Evolutionary conservation across 495 filamentous ascomycete genomes (phyloP).

Genomic region (Hypoxylon trugodes): DNA sequence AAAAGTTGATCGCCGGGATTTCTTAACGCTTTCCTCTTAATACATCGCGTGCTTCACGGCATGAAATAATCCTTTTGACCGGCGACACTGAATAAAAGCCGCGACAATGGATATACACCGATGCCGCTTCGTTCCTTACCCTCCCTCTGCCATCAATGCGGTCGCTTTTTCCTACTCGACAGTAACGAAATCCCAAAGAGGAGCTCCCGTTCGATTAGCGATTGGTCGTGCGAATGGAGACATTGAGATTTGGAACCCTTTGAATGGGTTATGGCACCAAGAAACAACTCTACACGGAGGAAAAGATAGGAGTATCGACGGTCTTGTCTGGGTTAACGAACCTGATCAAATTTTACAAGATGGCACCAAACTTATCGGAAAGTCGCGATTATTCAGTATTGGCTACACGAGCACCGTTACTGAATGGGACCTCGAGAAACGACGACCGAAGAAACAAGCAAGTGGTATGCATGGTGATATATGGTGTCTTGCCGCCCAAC

Average conservation of each 20-base stretch:
- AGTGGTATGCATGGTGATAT: constrained; percentile 95
- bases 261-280: constrained; percentile 85
- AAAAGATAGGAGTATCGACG: constrained; percentile 86
- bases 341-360: constrained; percentile 70
- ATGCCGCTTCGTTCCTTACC: constrained; percentile 96
- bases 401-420: constrained; percentile 91
- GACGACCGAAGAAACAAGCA: constrained; percentile 77
- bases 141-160: constrained; percentile 89
- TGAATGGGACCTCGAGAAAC: constrained; percentile 89
- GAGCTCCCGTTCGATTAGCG: constrained; percentile 71
- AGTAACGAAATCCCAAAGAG: constrained; percentile 66
- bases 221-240: constrained; percentile 94
- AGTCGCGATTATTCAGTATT: constrained; percentile 91
- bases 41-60: not conserved
- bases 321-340: constrained; percentile 91
- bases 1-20: constrained; percentile 12
- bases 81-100: constrained; percentile 6
- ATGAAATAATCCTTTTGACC: not conserved
- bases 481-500: constrained; percentile 95
- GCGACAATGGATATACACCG: constrained; percentile 91
- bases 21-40: not conserved
- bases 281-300: constrained; percentile 87
- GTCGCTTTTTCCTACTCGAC: constrained; percentile 90
- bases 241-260: constrained; percentile 98
- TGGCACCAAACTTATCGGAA: constrained; percentile 70